Conservation (phyloP, 2,329 filamentous ascomycete genomes). For the Neofusicoccum cordaticola region DNA sequence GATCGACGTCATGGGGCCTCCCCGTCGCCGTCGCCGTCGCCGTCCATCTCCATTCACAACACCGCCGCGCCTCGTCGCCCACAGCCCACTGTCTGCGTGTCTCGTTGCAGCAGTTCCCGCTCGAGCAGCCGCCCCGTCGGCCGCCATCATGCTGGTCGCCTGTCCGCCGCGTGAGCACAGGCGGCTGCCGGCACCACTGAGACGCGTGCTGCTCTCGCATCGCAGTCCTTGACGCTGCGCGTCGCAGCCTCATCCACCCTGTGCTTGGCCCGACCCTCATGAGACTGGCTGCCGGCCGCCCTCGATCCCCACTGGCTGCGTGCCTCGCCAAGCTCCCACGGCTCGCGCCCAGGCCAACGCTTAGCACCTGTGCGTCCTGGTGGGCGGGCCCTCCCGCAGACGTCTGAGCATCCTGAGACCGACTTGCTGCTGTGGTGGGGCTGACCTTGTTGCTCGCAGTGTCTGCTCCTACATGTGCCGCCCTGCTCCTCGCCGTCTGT, state of each 20-base stretch:
- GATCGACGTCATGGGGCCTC: neutral
- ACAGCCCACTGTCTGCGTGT: neutral
- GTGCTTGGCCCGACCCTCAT: conserved; percentile 35
- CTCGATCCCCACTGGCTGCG: conserved; percentile 20
- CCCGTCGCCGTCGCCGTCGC: neutral
- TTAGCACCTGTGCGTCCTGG: conserved; percentile 20
- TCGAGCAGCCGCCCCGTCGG: neutral
- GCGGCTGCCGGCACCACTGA: neutral
- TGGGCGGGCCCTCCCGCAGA: conserved; percentile 17
- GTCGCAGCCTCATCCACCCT: conserved; percentile 32
- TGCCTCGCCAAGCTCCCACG: neutral
- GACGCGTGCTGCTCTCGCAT: conserved; percentile 26
- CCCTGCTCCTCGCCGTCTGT: neutral
- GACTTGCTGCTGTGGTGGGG: conserved; percentile 4
- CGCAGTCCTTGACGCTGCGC: conserved; percentile 27
- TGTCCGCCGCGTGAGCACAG: neutral
- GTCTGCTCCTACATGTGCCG: neutral
- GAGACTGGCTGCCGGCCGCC: conserved; percentile 28
- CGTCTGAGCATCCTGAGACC: neutral
- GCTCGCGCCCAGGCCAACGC: neutral
- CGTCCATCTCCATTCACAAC: neutral
- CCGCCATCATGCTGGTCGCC: neutral
- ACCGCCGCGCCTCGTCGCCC: neutral
- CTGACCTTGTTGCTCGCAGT: neutral
- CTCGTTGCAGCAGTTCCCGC: neutral